Percentiles rank a stretch among this genome's conserved stretches.
Conservation (phyloP, 2,329 filamentous ascomycete genomes). For the Cladosporium oxysporum region DNA sequence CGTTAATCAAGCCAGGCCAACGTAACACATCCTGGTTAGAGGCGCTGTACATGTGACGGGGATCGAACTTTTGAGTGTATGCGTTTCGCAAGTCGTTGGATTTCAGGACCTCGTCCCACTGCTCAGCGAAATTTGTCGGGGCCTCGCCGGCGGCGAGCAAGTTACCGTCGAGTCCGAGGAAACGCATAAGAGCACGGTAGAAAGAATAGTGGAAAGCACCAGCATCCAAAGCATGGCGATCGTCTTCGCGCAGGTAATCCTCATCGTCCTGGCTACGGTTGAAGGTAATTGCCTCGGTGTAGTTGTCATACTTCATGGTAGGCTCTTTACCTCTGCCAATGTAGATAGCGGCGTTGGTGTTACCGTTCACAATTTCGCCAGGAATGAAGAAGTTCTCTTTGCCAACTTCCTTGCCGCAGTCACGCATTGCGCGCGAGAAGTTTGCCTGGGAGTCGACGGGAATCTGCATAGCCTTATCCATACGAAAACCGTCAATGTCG, state of each 20-base stretch:
- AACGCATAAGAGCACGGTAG: constrained; percentile 64
- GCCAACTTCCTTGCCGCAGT: constrained; percentile 58
- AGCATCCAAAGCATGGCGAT: constrained; percentile 57
- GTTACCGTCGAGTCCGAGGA: constrained; percentile 62
- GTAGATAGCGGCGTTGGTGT: constrained; percentile 61
- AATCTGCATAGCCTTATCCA: constrained; percentile 66
- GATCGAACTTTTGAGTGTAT: constrained; percentile 63
- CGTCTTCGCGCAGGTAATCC: constrained; percentile 55
- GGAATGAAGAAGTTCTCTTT: constrained; percentile 66
- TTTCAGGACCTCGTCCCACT: constrained; percentile 59
- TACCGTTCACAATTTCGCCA: constrained; percentile 65
- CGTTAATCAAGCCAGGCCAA: constrained; percentile 61
- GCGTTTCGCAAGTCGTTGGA: constrained; percentile 63
- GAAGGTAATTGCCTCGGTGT: constrained; percentile 51
- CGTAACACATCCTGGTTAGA: constrained; percentile 68
- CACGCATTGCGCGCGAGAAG: constrained; percentile 58
- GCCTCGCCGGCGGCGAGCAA: constrained; percentile 56
- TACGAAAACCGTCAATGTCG: constrained; percentile 68
- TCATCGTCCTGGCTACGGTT: constrained; percentile 42
- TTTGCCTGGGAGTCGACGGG: constrained; percentile 63
- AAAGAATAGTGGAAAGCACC: constrained; percentile 65
- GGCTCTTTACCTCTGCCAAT: constrained; percentile 63
- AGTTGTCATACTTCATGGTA: constrained; percentile 51
- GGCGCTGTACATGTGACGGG: constrained; percentile 64
- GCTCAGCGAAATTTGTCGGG: constrained; percentile 53